Percentiles rank a stretch among this genome's conserved stretches.
These are phyloP conservation scores for Suillus subalutaceus DNA, from an alignment of 768 basidiomycete genomes.

Conservation along the genomic window DNA sequence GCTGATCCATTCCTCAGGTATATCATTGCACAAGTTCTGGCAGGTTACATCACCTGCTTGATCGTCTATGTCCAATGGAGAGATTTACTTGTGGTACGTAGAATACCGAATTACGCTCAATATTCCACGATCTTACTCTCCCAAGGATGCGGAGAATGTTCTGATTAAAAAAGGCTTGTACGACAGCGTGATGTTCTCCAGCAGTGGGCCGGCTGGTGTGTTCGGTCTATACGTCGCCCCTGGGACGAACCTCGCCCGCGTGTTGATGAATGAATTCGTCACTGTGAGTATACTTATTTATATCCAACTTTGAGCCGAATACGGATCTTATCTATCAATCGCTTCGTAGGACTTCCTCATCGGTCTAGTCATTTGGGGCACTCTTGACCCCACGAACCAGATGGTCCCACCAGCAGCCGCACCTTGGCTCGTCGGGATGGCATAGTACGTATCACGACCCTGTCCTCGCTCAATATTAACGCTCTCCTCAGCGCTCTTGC, in stretches of 20 bases:
- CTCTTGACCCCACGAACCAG: conserved; percentile 60
- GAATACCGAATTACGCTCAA: conserved; percentile 21
- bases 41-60: conserved; percentile 64
- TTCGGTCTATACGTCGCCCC: conserved; percentile 42
- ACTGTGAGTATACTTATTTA: conserved; percentile 28
- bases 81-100: conserved; percentile 45
- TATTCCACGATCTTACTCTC: conserved; percentile 28
- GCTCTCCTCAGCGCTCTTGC: conserved; percentile 44
- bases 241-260: conserved; percentile 32
- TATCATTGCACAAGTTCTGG: conserved; percentile 66
- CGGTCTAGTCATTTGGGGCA: conserved; percentile 53
- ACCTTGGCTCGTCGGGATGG: conserved; percentile 56
- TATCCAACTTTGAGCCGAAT: neutral
- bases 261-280: conserved; percentile 44
- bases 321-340: neutral
- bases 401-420: conserved; percentile 53
- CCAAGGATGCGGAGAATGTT: conserved; percentile 33
- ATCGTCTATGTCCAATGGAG: conserved; percentile 67
- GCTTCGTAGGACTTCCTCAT: conserved; percentile 46
- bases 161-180: conserved; percentile 32
- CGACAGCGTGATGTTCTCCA: conserved; percentile 37
- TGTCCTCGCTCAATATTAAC: conserved; percentile 3
- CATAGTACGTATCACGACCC: conserved; percentile 50
- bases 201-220: conserved; percentile 38
- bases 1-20: conserved; percentile 47